Conservation (phyloP, 441 rosid species). For the Erodium moschatum region DNA sequence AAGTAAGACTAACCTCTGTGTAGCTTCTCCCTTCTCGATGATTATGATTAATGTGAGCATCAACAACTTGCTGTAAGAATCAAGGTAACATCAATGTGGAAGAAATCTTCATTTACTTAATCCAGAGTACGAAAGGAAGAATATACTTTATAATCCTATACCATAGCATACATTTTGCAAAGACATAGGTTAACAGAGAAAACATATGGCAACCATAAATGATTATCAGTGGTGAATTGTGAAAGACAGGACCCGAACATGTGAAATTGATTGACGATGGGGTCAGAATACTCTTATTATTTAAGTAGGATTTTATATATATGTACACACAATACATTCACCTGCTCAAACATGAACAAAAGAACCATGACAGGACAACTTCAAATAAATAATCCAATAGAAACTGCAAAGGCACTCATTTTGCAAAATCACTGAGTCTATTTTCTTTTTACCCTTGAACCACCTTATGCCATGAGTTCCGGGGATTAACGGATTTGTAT, state of each 20-base stretch:
- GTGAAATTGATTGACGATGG: background rate
- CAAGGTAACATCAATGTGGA: slow-evolving; percentile 15
- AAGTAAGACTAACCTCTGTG: slow-evolving; percentile 44
- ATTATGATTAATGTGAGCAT: slow-evolving; percentile 50
- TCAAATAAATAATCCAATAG: background rate
- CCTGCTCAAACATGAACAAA: background rate
- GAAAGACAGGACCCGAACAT: background rate
- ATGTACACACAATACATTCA: background rate
- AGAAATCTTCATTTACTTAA: slow-evolving; percentile 5
- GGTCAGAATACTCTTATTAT: background rate
- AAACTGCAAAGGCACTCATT: background rate
- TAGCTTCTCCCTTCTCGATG: slow-evolving; percentile 76
- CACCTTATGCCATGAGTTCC: background rate
- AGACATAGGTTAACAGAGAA: background rate
- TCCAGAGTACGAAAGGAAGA: background rate
- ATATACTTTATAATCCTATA: background rate
- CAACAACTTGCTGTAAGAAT: slow-evolving; percentile 48
- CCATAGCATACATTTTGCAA: background rate
- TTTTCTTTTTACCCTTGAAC: background rate
- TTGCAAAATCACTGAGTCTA: background rate
- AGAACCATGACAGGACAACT: background rate
- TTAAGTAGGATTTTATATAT: background rate
- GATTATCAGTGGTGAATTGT: background rate
- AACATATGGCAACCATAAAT: background rate
- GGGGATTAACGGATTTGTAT: too few species aligned